Evolutionary conservation across 192 early-diverging fungal genomes (phyloP), one percentile per base, ranked within the genome.

Genomic region (Coemansia javaensis): DNA sequence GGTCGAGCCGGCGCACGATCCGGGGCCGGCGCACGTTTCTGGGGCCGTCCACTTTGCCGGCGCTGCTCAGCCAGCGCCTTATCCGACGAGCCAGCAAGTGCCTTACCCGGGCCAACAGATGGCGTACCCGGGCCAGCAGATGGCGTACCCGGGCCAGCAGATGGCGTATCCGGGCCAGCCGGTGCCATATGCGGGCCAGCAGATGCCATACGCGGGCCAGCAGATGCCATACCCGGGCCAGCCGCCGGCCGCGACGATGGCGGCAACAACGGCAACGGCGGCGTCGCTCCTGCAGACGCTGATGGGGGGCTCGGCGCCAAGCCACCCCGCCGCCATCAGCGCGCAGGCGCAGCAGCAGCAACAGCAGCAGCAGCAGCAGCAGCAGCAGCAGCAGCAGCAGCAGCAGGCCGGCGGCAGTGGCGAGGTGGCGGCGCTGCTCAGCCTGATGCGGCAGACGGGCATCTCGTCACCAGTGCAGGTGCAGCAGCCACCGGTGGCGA

Each of bases 281-380:
- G 52, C 64, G 12, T 63, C 71, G 40, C 68, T 78, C 25, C 56
- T 80, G n/a, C 63, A 78, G 40, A 72, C 76, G 7, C 47, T 80
- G 15, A 66, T 78, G 55, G 56, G 61, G 8, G 50, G 63, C n/a
- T 18, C 21, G 17, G 22, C 11, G 9, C 15, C 14, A 5, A 7
- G 25, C 25, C 9, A 27, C 9, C 15, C 24, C 1, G 25, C 25
- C 5, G 36, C 16, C 18, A 13, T n/a, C n/a, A n/a, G n/a, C n/a
- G n/a, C n/a, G n/a, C n/a, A n/a, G n/a, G n/a, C n/a, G 16, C n/a
- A 22, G 50, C 22, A 40, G 44, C 30, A 58, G 18, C 38, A 45
- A 15, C 63, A 46, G 32, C 46, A 30, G 28, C 33, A 31, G 33
- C 20, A 20, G 35, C 24, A 28, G 21, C 18, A 13, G 16, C n/a